phyloP scores from a whole-genome alignment of 345 rosid genomes.

The Physaria fendleri region DNA sequence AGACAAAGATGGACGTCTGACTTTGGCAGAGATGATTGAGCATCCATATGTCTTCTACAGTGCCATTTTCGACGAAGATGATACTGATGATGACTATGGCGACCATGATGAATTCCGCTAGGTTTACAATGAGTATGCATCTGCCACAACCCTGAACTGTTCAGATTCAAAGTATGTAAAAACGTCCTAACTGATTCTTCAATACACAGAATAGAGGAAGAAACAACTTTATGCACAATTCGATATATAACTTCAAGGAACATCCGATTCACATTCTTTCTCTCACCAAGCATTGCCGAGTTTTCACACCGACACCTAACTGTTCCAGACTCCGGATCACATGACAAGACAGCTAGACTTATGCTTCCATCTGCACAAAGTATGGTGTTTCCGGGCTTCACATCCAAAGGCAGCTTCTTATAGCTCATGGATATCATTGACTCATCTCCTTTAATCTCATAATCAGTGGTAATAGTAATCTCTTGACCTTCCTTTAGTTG shows the following conservation, averaged over 20 bases:
- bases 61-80: conserved; percentile 81
- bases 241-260: neutral
- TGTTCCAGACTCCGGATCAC: conserved; percentile 62
- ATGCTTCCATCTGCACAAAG: conserved; percentile 90
- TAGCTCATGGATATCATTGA: conserved; percentile 83
- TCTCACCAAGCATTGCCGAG: conserved; percentile 78
- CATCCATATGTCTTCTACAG: conserved; percentile 91
- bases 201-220: neutral
- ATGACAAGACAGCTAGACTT: conserved; percentile 56
- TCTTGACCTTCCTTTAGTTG: conserved; percentile 62
- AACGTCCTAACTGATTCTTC: too few species aligned
- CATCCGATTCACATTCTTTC: conserved; percentile 91
- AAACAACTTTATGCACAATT: conserved; percentile 13
- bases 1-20: conserved; percentile 72
- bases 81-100: conserved; percentile 47
- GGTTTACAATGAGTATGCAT: conserved; percentile 27
- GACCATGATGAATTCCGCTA: conserved; percentile 89
- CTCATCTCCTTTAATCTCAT: conserved; percentile 59
- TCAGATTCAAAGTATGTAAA: too few species aligned
- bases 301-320: conserved; percentile 88
- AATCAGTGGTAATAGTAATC: conserved; percentile 66
- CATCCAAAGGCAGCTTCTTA: conserved; percentile 68
- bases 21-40: conserved; percentile 81
- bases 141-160: neutral
- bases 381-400: conserved; percentile 68